These are phyloP conservation scores for Starmerella apicola DNA, from an alignment of 805 yeast genomes.

Conservation along the genomic window DNA sequence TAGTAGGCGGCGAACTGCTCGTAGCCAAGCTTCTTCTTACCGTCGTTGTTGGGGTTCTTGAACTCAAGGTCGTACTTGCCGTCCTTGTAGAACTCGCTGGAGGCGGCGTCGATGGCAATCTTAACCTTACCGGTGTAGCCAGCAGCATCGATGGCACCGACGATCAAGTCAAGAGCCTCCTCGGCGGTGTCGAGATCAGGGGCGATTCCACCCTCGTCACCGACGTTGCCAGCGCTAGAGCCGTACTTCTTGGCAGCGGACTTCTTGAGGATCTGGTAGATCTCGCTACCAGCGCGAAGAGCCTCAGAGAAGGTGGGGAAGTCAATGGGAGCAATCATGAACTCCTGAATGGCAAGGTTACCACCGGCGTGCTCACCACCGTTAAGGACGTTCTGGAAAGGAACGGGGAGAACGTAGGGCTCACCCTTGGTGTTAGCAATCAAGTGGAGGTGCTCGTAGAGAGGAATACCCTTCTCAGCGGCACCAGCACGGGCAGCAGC, in stretches of 20 bases:
- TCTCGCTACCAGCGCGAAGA: constrained; percentile 93
- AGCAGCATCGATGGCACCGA: constrained; percentile 77
- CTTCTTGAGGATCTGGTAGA: constrained; percentile 90
- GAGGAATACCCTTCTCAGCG: constrained; percentile 85
- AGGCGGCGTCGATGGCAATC: constrained; percentile 93
- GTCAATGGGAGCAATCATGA: constrained; percentile 95
- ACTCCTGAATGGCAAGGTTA: constrained; percentile 96
- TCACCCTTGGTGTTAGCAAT: constrained; percentile 53
- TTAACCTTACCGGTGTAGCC: constrained; percentile 89
- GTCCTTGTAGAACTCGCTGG: constrained; percentile 95
- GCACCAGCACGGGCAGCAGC: constrained; percentile 98
- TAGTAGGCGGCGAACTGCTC: constrained; percentile 75
- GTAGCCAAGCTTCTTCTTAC: constrained; percentile 84
- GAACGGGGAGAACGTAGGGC: constrained; percentile 94
- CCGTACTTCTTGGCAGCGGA: constrained; percentile 93
- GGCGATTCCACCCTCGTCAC: constrained; percentile 99
- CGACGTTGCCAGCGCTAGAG: constrained; percentile 97
- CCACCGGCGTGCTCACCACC: constrained; percentile 99
- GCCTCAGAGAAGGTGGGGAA: constrained; percentile 90
- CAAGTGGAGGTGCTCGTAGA: constrained; percentile 82
- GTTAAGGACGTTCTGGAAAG: constrained; percentile 95
- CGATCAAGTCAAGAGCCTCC: constrained; percentile 93
- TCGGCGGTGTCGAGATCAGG: constrained; percentile 91
- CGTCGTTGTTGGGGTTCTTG: constrained; percentile 91
- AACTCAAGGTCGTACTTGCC: constrained; percentile 96